Evolutionary conservation across 345 rosid species (phyloP), one percentile per base, ranked within the genome.

Genomic region (Carallia pectinifolia): DNA sequence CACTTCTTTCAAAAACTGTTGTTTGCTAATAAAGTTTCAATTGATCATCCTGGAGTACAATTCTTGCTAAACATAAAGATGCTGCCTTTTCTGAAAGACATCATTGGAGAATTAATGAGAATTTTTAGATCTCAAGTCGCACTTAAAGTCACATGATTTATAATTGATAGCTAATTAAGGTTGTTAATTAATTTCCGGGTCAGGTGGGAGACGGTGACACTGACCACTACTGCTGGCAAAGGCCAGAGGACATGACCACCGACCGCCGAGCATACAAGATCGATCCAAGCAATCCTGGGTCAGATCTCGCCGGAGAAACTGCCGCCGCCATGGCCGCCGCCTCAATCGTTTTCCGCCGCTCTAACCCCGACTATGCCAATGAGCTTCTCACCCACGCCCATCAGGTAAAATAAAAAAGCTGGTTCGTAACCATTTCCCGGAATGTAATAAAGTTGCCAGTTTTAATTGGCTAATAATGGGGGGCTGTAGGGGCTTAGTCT

Each of bases 291-390:
- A 95, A 92, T 74, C 99, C 99, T 10, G 99, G 99, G 60, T 95
- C 99, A 55, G 99, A 95, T 81, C 98, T 95, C 6, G 96, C 99
- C 34, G 98, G 96, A 19, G 99, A 95, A 84, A 92, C 98, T 2
- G 94, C 99, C 13, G 99, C 99, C 13, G 97, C 99, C 4, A 89
- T 95, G 99, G 99, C 99, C 4, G 98, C 99, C 13, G 97, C 99
- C 34, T 89, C 99, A 36, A 83, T 95, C 12, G 96, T 95, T 30
- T 95, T 95, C 86, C 96, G 89, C 74, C 87, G 76, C 58, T 75
- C 78, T 47, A 80, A 95, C 77, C 90, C 92, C 2, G 82, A 86
- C 19, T 95, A 95, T 67, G 79, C 98, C 79, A 82, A 71, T 31
- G 81, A 85, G 80, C 94, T 95, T 12, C 90, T 95, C 80, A 71